phyloP scores from a whole-genome alignment of 106 monocot genomes.

The Dendrobium officinale region DNA sequence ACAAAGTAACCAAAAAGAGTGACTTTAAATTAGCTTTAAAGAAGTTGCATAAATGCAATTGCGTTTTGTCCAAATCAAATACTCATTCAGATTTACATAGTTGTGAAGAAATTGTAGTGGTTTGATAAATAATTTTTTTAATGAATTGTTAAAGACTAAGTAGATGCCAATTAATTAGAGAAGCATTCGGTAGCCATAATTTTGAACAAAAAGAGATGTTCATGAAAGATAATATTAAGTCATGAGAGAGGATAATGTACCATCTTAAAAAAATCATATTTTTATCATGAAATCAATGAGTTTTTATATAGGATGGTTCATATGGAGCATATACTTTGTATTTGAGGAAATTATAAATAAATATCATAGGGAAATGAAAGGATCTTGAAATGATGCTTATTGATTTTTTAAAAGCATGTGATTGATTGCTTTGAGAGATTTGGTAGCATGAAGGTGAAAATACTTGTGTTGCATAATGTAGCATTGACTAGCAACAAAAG shows the following conservation, averaged over 20 bases:
- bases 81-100: not conserved
- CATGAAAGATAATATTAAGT: not conserved
- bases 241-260: not conserved
- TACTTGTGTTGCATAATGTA: not conserved
- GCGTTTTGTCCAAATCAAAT: not conserved
- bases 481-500: not conserved
- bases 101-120: not conserved
- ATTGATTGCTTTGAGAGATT: not conserved
- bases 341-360: not conserved
- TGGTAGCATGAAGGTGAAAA: not conserved
- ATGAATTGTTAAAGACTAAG: not conserved
- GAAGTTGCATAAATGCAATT: not conserved
- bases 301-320: not conserved
- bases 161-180: not conserved
- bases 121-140: not conserved
- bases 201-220: not conserved
- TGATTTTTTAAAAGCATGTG: not conserved
- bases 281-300: not conserved
- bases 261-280: not conserved
- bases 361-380: not conserved
- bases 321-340: not conserved
- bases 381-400: not conserved
- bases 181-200: not conserved
- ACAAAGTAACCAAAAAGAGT: not conserved
- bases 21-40: not conserved